Evolutionary conservation across 1,284 basidiomycete genomes (phyloP).

Genomic region (Ustilago xerochloae): DNA sequence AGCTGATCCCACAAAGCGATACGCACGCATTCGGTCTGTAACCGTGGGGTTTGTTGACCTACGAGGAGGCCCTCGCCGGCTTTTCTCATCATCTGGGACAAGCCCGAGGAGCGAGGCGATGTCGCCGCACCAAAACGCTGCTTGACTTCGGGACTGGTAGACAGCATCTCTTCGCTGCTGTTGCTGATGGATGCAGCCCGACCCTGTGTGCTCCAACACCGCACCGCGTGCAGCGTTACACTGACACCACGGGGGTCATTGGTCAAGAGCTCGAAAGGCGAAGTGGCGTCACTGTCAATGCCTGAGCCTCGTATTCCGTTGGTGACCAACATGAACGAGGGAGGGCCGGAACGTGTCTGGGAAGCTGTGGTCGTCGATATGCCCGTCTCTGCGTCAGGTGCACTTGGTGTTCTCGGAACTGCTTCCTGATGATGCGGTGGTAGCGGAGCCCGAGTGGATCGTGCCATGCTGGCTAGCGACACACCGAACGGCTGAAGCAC

Average conservation of each 20-base stretch:
- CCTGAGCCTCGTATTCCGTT: neutral
- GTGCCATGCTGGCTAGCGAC: slow-evolving; percentile 29
- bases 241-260: slow-evolving; percentile 21
- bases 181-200: neutral
- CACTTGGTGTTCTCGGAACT: neutral
- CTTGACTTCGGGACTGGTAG: slow-evolving; percentile 8
- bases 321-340: slow-evolving; percentile 20
- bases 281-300: slow-evolving; percentile 1
- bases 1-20: slow-evolving; percentile 37
- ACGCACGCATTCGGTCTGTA: slow-evolving; percentile 29
- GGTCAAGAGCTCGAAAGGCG: slow-evolving; percentile 33
- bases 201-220: slow-evolving; percentile 38
- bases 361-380: neutral
- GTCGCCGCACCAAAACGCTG: slow-evolving; percentile 9
- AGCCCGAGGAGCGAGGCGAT: slow-evolving; percentile 31
- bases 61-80: slow-evolving; percentile 35
- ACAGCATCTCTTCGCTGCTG: slow-evolving; percentile 1
- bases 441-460: slow-evolving; percentile 18
- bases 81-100: slow-evolving; percentile 46
- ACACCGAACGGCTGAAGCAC: slow-evolving; percentile 28
- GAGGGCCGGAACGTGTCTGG: neutral
- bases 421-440: slow-evolving; percentile 8
- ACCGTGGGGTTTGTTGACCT: slow-evolving; percentile 13
- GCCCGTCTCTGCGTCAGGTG: neutral
- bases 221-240: slow-evolving; percentile 25